Conservation (phyloP, 2,329 filamentous ascomycete species). For the Diaporthe sp. region DNA sequence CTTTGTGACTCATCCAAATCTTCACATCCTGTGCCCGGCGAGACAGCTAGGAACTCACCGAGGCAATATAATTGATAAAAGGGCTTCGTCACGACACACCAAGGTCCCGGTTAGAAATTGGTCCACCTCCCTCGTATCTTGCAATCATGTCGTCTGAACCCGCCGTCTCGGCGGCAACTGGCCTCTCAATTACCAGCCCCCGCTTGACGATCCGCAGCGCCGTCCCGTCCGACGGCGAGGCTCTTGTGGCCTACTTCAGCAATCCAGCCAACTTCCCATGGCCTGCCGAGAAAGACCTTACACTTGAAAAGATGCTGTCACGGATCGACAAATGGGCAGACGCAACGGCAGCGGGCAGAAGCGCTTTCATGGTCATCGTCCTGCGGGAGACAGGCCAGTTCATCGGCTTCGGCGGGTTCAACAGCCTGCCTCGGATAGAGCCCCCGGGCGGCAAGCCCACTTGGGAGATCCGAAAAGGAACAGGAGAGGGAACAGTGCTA, state of each 20-base stretch:
- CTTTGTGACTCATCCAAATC: background rate
- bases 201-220: conserved; percentile 52
- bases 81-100: background rate
- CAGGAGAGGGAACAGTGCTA: background rate
- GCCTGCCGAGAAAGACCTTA: conserved; percentile 17
- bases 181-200: conserved; percentile 51
- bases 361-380: conserved; percentile 36
- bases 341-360: conserved; percentile 33
- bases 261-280: conserved; percentile 36
- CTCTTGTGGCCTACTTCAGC: conserved; percentile 29
- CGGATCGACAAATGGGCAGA: conserved; percentile 29
- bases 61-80: background rate
- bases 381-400: conserved; percentile 34
- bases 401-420: conserved; percentile 38
- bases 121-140: background rate
- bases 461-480: conserved; percentile 5
- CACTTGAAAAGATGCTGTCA: conserved; percentile 29
- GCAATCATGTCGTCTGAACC: background rate
- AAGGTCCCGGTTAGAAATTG: background rate
- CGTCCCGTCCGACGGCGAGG: conserved; percentile 35
- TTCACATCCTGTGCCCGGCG: too few relatives aligned
- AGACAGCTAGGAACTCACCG: too few relatives aligned
- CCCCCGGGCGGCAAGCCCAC: conserved; percentile 19
- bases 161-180: background rate
- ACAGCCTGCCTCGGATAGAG: conserved; percentile 26